phyloP scores from a whole-genome alignment of 2,329 filamentous ascomycete genomes.

The Dendrostoma leiphaemia region DNA sequence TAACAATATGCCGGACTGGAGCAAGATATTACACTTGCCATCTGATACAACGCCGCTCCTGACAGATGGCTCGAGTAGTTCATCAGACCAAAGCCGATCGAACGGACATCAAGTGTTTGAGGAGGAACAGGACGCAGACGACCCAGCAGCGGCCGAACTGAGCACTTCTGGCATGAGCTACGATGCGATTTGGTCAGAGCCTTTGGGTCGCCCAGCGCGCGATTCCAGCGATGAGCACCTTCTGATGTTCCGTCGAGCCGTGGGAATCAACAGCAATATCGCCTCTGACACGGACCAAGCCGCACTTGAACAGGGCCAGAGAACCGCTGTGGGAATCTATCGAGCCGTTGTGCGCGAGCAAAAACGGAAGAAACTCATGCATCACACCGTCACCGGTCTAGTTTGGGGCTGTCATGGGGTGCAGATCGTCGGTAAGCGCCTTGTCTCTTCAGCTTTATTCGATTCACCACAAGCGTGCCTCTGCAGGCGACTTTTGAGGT shows the following conservation, averaged over 20 bases:
- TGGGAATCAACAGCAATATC: conserved; percentile 38
- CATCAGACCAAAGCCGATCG: not conserved
- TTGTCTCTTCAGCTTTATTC: too few relatives aligned
- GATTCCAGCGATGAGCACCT: conserved; percentile 37
- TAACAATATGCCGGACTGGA: not conserved
- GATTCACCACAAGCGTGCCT: too few relatives aligned
- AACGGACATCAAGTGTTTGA: not conserved
- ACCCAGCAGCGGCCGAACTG: not conserved
- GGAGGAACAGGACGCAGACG: too few relatives aligned
- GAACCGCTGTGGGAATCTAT: conserved; percentile 40
- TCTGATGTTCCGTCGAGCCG: conserved; percentile 39
- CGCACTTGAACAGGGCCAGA: conserved; percentile 33
- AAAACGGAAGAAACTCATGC: conserved; percentile 24
- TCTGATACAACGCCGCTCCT: conserved; percentile 1
- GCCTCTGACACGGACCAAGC: conserved; percentile 19
- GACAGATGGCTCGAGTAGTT: not conserved
- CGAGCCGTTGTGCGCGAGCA: conserved; percentile 33
- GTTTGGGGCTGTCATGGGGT: conserved; percentile 55
- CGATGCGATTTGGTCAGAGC: conserved; percentile 33
- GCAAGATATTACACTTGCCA: not conserved
- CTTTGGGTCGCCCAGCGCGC: conserved; percentile 35
- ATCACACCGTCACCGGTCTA: conserved; percentile 27
- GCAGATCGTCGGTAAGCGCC: too few relatives aligned
- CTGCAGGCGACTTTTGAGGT: too few relatives aligned
- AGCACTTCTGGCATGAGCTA: conserved; percentile 18